phyloP scores from a whole-genome alignment of 2,329 filamentous ascomycete genomes.

The Fusarium metavorans region DNA sequence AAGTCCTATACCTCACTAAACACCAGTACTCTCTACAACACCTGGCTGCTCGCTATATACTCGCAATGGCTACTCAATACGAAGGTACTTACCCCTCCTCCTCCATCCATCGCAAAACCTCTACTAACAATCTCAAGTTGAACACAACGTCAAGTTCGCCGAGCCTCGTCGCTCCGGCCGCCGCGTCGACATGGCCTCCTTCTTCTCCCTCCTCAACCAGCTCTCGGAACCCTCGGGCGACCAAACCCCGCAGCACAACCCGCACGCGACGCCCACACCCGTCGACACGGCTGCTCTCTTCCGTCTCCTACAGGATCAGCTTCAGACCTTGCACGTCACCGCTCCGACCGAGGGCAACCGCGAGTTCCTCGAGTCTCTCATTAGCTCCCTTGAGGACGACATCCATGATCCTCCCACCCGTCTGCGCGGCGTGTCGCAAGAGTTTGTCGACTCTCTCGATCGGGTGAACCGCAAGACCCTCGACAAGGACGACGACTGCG shows the following conservation, averaged over 20 bases:
- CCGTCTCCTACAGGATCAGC: conserved; percentile 70
- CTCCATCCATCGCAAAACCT: conserved; percentile 10
- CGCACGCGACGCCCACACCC: conserved; percentile 70
- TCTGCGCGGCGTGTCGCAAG: conserved; percentile 68
- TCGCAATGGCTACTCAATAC: conserved; percentile 67
- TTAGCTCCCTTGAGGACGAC: conserved; percentile 60
- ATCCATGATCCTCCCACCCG: conserved; percentile 64
- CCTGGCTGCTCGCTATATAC: background rate
- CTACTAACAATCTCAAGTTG: conserved; percentile 58
- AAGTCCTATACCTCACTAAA: background rate
- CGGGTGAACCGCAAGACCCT: conserved; percentile 66
- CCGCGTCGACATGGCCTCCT: conserved; percentile 73
- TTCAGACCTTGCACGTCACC: conserved; percentile 62
- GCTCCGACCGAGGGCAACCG: conserved; percentile 63
- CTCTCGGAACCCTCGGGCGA: conserved; percentile 56
- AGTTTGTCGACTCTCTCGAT: conserved; percentile 70
- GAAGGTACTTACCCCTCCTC: conserved; percentile 56
- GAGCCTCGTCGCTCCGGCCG: conserved; percentile 58
- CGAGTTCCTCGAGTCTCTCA: conserved; percentile 63
- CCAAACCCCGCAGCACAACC: conserved; percentile 60
- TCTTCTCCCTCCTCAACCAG: conserved; percentile 68
- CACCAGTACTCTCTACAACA: background rate
- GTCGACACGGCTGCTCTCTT: conserved; percentile 69
- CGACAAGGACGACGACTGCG: conserved; percentile 64
- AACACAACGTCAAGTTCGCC: conserved; percentile 70